These are phyloP conservation scores for Inonotus obliquus DNA, from an alignment of 1,284 basidiomycete genomes.

Conservation along the genomic window DNA sequence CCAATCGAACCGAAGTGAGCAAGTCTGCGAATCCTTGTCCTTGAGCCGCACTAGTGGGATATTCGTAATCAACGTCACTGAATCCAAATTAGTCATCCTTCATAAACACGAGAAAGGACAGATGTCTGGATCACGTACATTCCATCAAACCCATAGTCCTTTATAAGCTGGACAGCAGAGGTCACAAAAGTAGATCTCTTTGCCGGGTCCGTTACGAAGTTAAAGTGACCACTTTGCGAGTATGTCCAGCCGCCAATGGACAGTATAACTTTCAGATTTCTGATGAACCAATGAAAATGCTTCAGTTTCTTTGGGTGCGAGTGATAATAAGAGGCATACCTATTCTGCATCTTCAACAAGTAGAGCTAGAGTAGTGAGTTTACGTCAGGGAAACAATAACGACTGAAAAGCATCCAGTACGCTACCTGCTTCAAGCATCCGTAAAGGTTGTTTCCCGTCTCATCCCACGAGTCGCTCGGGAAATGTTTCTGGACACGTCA, in stretches of 20 bases:
- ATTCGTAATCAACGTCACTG: conserved; percentile 71
- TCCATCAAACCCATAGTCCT: conserved; percentile 88
- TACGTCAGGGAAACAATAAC: not conserved
- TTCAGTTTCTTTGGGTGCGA: not conserved
- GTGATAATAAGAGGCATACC: conserved; percentile 27
- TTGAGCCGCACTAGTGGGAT: conserved; percentile 44
- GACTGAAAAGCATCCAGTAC: not conserved
- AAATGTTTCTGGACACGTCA: conserved; percentile 53
- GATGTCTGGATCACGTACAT: conserved; percentile 42
- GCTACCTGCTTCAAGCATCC: conserved; percentile 82
- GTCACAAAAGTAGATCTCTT: conserved; percentile 68
- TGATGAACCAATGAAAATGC: conserved; percentile 20
- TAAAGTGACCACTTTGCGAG: conserved; percentile 61
- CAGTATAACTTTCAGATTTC: conserved; percentile 73
- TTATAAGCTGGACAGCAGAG: conserved; percentile 67
- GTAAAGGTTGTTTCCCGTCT: conserved; percentile 73
- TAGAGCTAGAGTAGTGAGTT: conserved; percentile 35
- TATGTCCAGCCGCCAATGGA: conserved; percentile 79
- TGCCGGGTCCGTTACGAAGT: conserved; percentile 49
- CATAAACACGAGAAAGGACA: not conserved
- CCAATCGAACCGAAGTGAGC: conserved; percentile 49
- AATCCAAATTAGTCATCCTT: not conserved
- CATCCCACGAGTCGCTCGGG: conserved; percentile 54
- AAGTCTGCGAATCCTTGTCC: conserved; percentile 59
- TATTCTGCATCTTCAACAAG: conserved; percentile 69